Evolutionary conservation across 2,329 filamentous ascomycete genomes (phyloP).

Genomic region (Monilinia aucupariae): DNA sequence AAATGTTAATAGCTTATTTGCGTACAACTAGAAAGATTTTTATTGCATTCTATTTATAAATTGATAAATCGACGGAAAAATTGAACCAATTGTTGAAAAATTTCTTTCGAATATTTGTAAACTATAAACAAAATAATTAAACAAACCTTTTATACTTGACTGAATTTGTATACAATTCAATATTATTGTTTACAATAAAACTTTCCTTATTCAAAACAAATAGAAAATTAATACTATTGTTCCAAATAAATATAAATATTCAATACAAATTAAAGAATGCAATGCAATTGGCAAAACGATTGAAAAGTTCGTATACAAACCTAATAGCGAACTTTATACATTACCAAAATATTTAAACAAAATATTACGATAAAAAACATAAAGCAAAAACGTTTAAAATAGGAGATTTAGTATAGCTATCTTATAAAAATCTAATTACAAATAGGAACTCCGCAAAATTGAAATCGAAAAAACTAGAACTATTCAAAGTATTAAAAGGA

Average conservation of each 20-base stretch:
- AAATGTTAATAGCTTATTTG: background rate
- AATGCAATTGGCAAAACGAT: background rate
- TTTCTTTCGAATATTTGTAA: background rate
- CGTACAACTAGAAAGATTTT: too few relatives aligned
- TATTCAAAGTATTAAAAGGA: too few relatives aligned
- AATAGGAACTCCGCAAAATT: background rate
- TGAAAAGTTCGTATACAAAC: background rate
- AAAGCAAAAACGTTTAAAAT: too few relatives aligned
- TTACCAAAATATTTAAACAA: too few relatives aligned
- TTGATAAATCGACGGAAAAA: background rate
- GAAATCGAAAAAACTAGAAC: background rate
- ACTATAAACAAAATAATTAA: too few relatives aligned
- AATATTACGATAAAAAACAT: background rate
- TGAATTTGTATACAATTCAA: background rate
- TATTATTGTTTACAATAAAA: background rate
- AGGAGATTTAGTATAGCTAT: too few relatives aligned
- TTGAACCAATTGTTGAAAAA: background rate
- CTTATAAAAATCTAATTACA: too few relatives aligned
- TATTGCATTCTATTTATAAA: background rate
- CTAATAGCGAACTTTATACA: background rate
- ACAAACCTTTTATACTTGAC: background rate
- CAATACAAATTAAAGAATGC: background rate
- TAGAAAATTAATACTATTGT: too few relatives aligned
- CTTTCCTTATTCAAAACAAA: background rate
- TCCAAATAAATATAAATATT: too few relatives aligned